These are phyloP conservation scores for Phyllosticta citrichinensis DNA, from an alignment of 2,329 filamentous ascomycete genomes.

Conservation along the genomic window DNA sequence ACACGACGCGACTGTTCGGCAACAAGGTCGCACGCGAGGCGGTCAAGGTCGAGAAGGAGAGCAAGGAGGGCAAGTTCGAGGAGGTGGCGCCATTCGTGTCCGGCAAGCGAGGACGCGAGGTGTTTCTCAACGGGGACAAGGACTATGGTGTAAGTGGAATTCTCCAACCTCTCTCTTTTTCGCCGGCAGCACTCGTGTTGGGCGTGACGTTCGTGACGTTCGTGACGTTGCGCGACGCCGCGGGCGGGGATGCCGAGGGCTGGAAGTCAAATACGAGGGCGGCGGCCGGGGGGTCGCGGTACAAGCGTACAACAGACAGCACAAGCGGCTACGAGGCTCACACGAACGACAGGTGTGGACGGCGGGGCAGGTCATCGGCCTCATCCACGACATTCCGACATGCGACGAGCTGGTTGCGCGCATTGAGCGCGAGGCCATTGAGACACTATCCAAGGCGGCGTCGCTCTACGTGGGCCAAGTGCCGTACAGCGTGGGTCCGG, in stretches of 20 bases:
- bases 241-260: not conserved
- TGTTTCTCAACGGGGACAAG: slow-evolving; percentile 84
- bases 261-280: not conserved
- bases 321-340: not conserved
- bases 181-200: not conserved
- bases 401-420: slow-evolving; percentile 36
- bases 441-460: slow-evolving; percentile 30
- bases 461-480: slow-evolving; percentile 28
- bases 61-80: slow-evolving; percentile 74
- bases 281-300: not conserved
- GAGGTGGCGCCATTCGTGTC: slow-evolving; percentile 82
- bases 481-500: slow-evolving; percentile 12
- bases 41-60: slow-evolving; percentile 73
- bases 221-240: not conserved
- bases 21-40: slow-evolving; percentile 82
- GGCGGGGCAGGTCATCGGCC: slow-evolving; percentile 78
- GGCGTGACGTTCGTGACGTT: not conserved
- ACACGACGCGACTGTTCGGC: slow-evolving; percentile 78
- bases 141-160: slow-evolving; percentile 66
- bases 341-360: slow-evolving; percentile 67
- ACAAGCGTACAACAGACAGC: not conserved
- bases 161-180: not conserved
- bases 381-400: slow-evolving; percentile 43
- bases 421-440: slow-evolving; percentile 37
- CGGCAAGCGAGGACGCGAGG: slow-evolving; percentile 80